Evolutionary conservation across 371 early-diverging fungal genomes (phyloP), one percentile per base, ranked within the genome.

Genomic region (Lichtheimia ornata): DNA sequence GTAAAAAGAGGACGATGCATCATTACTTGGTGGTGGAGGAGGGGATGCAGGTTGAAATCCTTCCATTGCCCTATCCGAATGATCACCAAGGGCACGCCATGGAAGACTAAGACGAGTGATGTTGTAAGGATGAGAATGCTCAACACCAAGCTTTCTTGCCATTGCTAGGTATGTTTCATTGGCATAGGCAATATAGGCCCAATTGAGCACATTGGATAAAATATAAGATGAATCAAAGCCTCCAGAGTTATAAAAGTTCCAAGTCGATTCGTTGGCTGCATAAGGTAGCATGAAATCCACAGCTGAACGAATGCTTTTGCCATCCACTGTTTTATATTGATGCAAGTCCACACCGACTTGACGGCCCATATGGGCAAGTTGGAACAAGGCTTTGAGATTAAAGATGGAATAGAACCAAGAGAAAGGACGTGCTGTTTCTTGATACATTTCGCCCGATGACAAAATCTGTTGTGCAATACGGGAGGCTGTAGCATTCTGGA

Each of bases 271-370:
- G 55, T 73, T 69, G 9, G 62, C 43, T 9, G 81, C 77, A 66
- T 70, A 73, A 0, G 82, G 79, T 27, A 82, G 49, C 64, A 85
- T 50, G 58, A 66, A 84, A 45, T 85, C 80, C 43, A 85, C 49
- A 0, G 84, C 84, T 43, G 63, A 62, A 44, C 71, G 67, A 41
- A 80, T 67, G 30, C 71, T 64, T 45, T 77, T 74, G 17, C 78
- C 76, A 47, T 74, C 62, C 11, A 66, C 65, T 0, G 73, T 71
- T 35, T 60, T 42, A 58, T 76, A 72, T 14, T 59, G 18, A 65
- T 71, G 79, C 68, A 81, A 54, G 60, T 77, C 70, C 4, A 76
- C 63, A 0, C 64, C 65, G 1, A 72, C 50, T 15, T 65, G 62
- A 15, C 65, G 63, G 1, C 69, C 68, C 61, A 77, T 67, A 1